Percentiles rank a stretch among this genome's conserved stretches.
Conservation (phyloP, 805 yeast species). For the Sugiyamaella floridensis region DNA sequence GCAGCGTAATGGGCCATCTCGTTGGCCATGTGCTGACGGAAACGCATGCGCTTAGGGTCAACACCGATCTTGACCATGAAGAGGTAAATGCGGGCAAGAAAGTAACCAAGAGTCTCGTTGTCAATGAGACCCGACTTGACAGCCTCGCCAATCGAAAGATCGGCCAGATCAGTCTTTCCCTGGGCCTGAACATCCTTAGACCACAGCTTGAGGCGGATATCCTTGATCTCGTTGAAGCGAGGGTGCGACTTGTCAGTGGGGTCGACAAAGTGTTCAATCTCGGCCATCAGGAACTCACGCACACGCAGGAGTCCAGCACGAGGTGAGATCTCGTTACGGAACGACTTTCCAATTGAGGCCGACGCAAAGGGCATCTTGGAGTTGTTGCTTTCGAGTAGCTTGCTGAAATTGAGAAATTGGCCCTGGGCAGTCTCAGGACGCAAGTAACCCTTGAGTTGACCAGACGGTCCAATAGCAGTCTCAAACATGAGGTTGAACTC, state of each 20-base stretch:
- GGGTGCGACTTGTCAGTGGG: slow-evolving; percentile 81
- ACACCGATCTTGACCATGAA: slow-evolving; percentile 88
- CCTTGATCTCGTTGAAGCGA: slow-evolving; percentile 67
- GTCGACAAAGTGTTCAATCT: slow-evolving; percentile 97
- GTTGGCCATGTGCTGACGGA: slow-evolving; percentile 97
- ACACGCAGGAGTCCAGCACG: slow-evolving; percentile 96
- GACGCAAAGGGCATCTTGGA: slow-evolving; percentile 99
- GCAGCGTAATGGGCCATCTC: slow-evolving; percentile 99
- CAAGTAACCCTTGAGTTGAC: slow-evolving; percentile 87
- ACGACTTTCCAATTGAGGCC: slow-evolving; percentile 96
- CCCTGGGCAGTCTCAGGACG: slow-evolving; percentile 99
- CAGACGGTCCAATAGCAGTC: slow-evolving; percentile 98
- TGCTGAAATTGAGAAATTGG: slow-evolving; percentile 91
- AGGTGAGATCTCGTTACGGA: slow-evolving; percentile 98
- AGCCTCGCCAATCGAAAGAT: slow-evolving; percentile 80
- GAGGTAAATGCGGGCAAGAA: slow-evolving; percentile 83
- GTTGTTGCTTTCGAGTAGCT: slow-evolving; percentile 89
- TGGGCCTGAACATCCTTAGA: slow-evolving; percentile 83
- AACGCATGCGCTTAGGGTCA: slow-evolving; percentile 73
- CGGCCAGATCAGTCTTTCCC: slow-evolving; percentile 66
- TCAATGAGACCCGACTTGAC: slow-evolving; percentile 83
- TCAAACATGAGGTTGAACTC: slow-evolving; percentile 99
- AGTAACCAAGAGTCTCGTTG: slow-evolving; percentile 95
- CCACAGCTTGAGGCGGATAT: slow-evolving; percentile 66
- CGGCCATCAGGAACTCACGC: slow-evolving; percentile 98